Base-by-base conservation (phyloP, 306 rosid genomes). In the Cicer judaicum region DNA sequence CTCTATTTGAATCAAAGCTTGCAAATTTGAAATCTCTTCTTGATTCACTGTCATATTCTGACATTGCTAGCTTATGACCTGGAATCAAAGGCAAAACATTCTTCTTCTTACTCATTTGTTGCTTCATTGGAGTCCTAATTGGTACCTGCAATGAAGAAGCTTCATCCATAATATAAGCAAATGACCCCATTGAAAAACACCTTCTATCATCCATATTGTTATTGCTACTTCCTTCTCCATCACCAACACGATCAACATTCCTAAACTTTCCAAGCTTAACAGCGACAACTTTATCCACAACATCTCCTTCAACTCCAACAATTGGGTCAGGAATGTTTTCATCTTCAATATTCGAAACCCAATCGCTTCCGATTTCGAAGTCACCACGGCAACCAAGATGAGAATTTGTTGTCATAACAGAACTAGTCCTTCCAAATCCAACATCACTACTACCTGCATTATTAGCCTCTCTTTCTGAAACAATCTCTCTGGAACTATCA, bases 161-260 rank as follows among this genome's bases (percentile, higher is more conserved):
- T 73, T 90, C 99, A 24, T 92, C 98, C 98, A 95, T 84, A 48
- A 90, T 89, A 80, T 95, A 95, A 57, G 88, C 90, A 81, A 95
- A 90, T 0, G 97, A 90, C 9, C 98, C 99, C 99, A 95, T 95
- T 0, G 99, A 95, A 63, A 95, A 95, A 38, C 99, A 95, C 84
- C 99, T 87, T 55, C 99, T 89, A 11, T 84, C 77, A 80, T 90
- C 98, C 47, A 73, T 87, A 67, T 84, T 84, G 72, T 64, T 84
- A 53, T 62, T 79, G n/a, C 74, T 79, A 29, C 87, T 82, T 10
- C 90, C 83, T 64, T 80, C 87, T 55, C 81, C 91, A 11, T 68
- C 87, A 46, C 76, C 87, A 29, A 12, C 39, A 54, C 81, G 86
- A 75, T 84, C 99, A 8, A 86, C 89, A 41, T 74, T 92, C 64